Base-by-base conservation (phyloP, 345 rosid species). In the Citrus mangshanensis region DNA sequence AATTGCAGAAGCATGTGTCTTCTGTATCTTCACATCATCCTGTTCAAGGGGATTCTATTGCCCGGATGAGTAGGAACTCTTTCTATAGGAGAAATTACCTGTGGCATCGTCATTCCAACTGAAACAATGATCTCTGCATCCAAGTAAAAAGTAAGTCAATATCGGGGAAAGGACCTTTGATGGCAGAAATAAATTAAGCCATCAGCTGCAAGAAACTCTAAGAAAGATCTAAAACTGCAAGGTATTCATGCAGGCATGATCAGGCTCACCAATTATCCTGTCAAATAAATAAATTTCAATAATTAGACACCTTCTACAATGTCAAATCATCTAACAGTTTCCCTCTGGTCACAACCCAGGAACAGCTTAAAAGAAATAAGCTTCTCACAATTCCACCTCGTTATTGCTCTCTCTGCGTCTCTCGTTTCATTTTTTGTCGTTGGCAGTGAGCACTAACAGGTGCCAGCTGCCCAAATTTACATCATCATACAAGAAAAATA, bases 61-160 rank as follows among this genome's bases (percentile, higher is more conserved):
- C 84, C 80, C 68, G 82, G 89, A 84, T 85, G 84, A 70, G 84
- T 84, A 62, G 86, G 81, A 80, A 79, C 62, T 81, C 89, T 88
- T 71, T 91, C 89, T 56, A 81, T 68, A 27, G 87, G 89, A 80
- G 97, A 86, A 72, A 94, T 83, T 68, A 91, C 84, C 79, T 91
- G 93, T 0, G 98, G 98, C 97, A 94, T 92, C 24, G 98, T 89
- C 98, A 94, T 94, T 21, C 98, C 98, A 0, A 91, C 89, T 25
- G 98, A 92, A 24, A 94, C 94, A 74, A 92, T 91, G 49, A 94
- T 94, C 84, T 94, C 97, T 94, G 94, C 78, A 81, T 28, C 79
- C 75, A 28, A 28, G 55, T 59, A 68, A 30, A 69, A 35, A 24
- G 63, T 9, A 46, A 24, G 71, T 70, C 60, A 64, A 72, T 30